A percentile compares a stretch with the other conserved stretches of the same genome.
Evolutionary conservation across 257 asterid genomes (phyloP).

Genomic region (Salvia rosmarinus): DNA sequence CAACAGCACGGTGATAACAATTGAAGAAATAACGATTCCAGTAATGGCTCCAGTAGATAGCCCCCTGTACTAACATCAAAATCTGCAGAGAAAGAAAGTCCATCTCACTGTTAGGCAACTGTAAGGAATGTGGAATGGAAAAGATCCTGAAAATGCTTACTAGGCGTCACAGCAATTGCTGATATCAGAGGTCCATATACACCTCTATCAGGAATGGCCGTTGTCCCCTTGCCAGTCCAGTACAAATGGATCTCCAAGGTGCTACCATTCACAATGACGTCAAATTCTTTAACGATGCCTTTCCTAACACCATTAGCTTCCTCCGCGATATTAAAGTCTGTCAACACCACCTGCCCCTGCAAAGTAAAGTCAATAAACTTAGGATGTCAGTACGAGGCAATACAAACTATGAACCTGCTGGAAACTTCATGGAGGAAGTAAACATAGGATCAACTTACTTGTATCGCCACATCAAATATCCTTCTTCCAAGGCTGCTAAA

Average conservation of each 20-base stretch:
- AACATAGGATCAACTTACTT: conserved; percentile 52
- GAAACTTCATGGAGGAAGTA: conserved; percentile 6
- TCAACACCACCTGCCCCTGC: conserved; percentile 75
- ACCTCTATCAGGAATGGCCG: conserved; percentile 78
- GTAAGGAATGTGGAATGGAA: conserved; percentile 16
- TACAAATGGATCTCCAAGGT: conserved; percentile 88
- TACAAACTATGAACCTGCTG: neutral
- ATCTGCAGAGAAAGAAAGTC: conserved; percentile 47
- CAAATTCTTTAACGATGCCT: conserved; percentile 56
- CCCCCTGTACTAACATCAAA: conserved; percentile 53
- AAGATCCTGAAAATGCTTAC: conserved; percentile 43
- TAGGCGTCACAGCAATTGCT: conserved; percentile 84
- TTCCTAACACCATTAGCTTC: conserved; percentile 68
- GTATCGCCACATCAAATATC: conserved; percentile 84
- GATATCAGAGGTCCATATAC: conserved; percentile 92
- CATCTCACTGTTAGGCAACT: conserved; percentile 22
- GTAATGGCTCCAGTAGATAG: conserved; percentile 68
- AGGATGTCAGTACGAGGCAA: neutral
- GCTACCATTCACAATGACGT: conserved; percentile 56
- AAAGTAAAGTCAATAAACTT: conserved; percentile 15
- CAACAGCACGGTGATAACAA: conserved; percentile 43
- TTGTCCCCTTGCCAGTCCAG: conserved; percentile 95
- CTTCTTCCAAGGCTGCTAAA: conserved; percentile 78
- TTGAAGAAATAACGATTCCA: conserved; percentile 65
- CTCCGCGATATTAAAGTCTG: conserved; percentile 62